These are phyloP conservation scores for Theobroma cacao DNA, from an alignment of 345 rosid genomes.

Conservation along the genomic window DNA sequence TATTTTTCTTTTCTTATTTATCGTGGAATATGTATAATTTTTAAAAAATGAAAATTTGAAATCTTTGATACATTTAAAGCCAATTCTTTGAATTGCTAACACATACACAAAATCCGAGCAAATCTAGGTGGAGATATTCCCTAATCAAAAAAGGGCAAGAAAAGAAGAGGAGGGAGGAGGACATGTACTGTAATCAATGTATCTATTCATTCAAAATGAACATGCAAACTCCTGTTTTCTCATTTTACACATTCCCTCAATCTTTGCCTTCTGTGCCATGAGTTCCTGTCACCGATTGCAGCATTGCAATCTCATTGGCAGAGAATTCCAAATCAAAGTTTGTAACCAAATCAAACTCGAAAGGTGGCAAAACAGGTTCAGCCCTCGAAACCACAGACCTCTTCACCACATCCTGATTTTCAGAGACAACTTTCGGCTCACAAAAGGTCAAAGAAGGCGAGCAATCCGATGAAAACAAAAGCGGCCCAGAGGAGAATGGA, in stretches of 20 bases:
- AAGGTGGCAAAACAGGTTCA: conserved; percentile 3
- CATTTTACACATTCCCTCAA: not conserved
- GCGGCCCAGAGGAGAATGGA: not conserved
- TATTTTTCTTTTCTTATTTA: too few relatives aligned
- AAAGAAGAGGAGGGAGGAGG: not conserved
- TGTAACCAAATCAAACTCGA: conserved; percentile 1
- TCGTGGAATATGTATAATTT: too few relatives aligned
- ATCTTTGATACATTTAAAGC: not conserved
- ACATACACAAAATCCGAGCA: not conserved
- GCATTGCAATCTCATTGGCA: conserved; percentile 8
- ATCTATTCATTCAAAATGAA: not conserved
- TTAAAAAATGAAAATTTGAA: not conserved
- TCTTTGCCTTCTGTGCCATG: not conserved
- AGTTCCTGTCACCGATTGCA: not conserved
- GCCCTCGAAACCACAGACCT: not conserved
- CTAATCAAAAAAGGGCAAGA: not conserved
- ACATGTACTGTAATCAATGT: not conserved
- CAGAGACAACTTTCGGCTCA: not conserved
- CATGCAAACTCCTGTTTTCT: not conserved
- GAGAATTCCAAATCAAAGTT: conserved; percentile 17
- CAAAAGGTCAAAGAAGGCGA: not conserved
- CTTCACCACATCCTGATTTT: not conserved
- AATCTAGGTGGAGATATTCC: not conserved
- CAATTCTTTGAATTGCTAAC: not conserved
- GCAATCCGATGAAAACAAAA: not conserved